These are phyloP conservation scores for Cadophora sp. DNA, from an alignment of 2,329 filamentous ascomycete species.

Conservation along the genomic window DNA sequence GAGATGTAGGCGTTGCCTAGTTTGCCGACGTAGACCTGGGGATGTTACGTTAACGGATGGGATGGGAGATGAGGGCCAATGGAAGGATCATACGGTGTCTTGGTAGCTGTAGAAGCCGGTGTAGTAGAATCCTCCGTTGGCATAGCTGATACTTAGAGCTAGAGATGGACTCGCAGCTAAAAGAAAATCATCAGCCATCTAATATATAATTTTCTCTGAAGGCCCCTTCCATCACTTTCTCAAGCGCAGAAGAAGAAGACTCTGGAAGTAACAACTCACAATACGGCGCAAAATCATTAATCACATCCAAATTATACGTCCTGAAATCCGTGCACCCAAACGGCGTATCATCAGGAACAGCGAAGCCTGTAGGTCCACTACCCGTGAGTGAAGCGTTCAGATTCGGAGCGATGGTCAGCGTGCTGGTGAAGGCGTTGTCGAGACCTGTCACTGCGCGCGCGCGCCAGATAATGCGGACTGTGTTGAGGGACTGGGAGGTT, in stretches of 20 bases:
- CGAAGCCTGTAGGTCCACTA: slow-evolving; percentile 64
- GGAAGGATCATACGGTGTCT: slow-evolving; percentile 63
- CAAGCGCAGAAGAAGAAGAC: neutral
- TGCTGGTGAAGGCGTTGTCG: slow-evolving; percentile 69
- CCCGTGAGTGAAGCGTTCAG: slow-evolving; percentile 68
- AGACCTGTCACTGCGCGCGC: slow-evolving; percentile 56
- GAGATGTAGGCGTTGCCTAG: slow-evolving; percentile 71
- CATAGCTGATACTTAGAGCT: slow-evolving; percentile 65
- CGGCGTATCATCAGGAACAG: slow-evolving; percentile 65
- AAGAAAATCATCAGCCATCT: neutral
- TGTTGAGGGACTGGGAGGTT: slow-evolving; percentile 45
- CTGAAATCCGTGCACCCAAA: slow-evolving; percentile 70
- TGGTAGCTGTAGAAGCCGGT: slow-evolving; percentile 72
- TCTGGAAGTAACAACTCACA: slow-evolving; percentile 26
- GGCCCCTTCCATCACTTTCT: neutral
- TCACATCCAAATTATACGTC: slow-evolving; percentile 71
- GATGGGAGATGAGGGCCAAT: neutral
- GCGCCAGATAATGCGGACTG: slow-evolving; percentile 64
- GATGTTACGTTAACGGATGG: neutral
- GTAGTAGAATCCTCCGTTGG: slow-evolving; percentile 72
- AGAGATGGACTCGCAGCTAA: slow-evolving; percentile 61
- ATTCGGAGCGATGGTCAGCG: slow-evolving; percentile 67
- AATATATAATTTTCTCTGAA: neutral
- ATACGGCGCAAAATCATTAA: slow-evolving; percentile 61
- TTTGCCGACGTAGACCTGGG: slow-evolving; percentile 67